Evolutionary conservation across 169 alveolate species (phyloP).

Genomic region (Babesia divergens): DNA sequence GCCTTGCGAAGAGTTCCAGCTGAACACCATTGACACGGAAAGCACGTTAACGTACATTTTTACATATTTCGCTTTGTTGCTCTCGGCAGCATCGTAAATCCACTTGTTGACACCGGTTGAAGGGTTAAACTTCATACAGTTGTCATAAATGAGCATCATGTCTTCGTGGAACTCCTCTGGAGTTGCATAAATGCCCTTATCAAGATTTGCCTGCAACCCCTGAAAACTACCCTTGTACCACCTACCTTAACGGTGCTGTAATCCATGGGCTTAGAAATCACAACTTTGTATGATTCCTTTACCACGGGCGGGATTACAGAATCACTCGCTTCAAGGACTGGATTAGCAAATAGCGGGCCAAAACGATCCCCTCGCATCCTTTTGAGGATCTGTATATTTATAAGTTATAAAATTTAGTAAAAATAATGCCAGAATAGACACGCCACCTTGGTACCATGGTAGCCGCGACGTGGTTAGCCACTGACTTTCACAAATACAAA

Average conservation of each 20-base stretch:
- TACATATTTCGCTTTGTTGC: conserved; percentile 33
- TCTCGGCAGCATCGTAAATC: conserved; percentile 59
- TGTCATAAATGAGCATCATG: conserved; percentile 62
- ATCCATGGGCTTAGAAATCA: conserved; percentile 58
- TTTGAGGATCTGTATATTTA: conserved; percentile 40
- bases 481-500: neutral
- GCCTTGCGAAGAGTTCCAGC: conserved; percentile 35
- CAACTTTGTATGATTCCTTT: conserved; percentile 45
- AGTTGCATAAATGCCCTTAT: conserved; percentile 2
- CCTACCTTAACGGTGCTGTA: conserved; percentile 58
- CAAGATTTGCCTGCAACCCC: conserved; percentile 17
- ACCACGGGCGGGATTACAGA: conserved; percentile 57
- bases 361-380: conserved; percentile 61
- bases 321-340: conserved; percentile 64
- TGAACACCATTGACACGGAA: neutral
- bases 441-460: neutral
- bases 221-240: neutral
- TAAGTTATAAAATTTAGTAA: neutral
- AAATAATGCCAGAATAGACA: neutral
- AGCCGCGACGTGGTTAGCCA: neutral
- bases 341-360: conserved; percentile 54
- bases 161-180: conserved; percentile 59
- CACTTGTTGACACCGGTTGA: conserved; percentile 57
- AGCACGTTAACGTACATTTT: conserved; percentile 22
- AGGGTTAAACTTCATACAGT: conserved; percentile 63